Evolutionary conservation across 1,284 basidiomycete species (phyloP), one percentile per base, ranked within the genome.

Genomic region (Marasmius fiardii): DNA sequence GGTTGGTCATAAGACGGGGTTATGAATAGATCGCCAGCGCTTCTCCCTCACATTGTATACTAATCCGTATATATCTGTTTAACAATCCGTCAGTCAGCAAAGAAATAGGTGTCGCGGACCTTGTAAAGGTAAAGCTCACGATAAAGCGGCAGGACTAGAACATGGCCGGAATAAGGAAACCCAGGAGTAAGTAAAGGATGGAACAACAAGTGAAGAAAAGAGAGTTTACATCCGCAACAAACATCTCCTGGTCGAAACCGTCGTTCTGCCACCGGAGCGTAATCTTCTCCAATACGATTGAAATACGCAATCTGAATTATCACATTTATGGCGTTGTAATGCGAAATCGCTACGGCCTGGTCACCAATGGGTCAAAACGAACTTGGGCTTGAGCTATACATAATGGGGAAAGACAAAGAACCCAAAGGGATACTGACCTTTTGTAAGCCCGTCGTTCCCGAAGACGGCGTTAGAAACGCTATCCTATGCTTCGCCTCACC

Each of bases 261-360:
- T n/a, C 57, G 55, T 26, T 64, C 61, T 26, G 26, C 43, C 56
- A 53, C 43, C 24, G 55, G 55, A 20, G 54, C 57, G 44, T 61
- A 63, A 11, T 58, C 23, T 50, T 65, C 62, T 20, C 62, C 59
- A 12, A 65, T 58, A 2, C 62, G 58, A 57, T 64, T 63, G 18
- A 61, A 63, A 16, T 57, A 60, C 11, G 62, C 62, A n/a, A 51
- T 47, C 43, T 65, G 64, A n/a, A 61, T 58, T 16, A 65, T 56
- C 26, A 64, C 63, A 52, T 55, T 64, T 35, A 65, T 64, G 14
- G 62, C 61, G 52, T 64, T 65, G 51, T 59, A 65, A 47, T 65
- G 64, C 2, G 60, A 60, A 43, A 65, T 62, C 14, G 61, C 57
- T 2, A 65, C 64, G 18, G 56, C 58, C 64, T 65, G 21, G 31